Base-by-base conservation (phyloP, 2,329 filamentous ascomycete species). In the Dactylellina leptospora region DNA sequence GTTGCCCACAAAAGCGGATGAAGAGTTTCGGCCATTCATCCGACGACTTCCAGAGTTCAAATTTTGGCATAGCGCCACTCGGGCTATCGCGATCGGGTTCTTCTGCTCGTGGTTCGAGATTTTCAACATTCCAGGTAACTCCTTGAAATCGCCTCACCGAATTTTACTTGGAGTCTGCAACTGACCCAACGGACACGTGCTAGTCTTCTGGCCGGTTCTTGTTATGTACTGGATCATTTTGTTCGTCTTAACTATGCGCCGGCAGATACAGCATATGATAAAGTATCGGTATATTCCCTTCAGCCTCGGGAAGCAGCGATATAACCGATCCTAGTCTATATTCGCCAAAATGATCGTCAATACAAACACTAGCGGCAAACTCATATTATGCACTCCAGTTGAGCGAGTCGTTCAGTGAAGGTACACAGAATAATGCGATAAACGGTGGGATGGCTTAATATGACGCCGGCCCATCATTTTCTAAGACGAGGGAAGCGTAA, bases 231-330 rank as follows among this genome's bases (percentile, higher is more conserved):
- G 95, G 93, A 85, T 99, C 80, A 96, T 99, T 79, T 85, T 99
- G 73, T 97, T 99, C 79, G 86, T 92, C 78, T 83, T 99, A 81
- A 99, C 95, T 62, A 99, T 99, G 95, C 88, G 95, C 82, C 91
- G 95, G 84, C 95, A 99, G 83, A 99, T 99, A 77, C 95, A 99
- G 83, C 95, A 97, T 83, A 99, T 99, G 95, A 93, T 99, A 86
- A 99, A 97, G 84, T 99, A 97, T 84, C 91, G 93, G 82, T 99
- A 96, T 80, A 92, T 96, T 27, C 92, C 93, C 40, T 96, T 97
- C 83, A 89, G 91, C 40, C 87, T 96, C 75, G 93, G 93, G 81
- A 97, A 97, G 86, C 85, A 90, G 75, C 88, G 86, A 79, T 96
- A 95, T 80, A 83, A 81, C 79, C 61, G 75, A 54, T 71, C 74